phyloP scores from a whole-genome alignment of 495 filamentous ascomycete genomes.

The Penicillium angulare region DNA sequence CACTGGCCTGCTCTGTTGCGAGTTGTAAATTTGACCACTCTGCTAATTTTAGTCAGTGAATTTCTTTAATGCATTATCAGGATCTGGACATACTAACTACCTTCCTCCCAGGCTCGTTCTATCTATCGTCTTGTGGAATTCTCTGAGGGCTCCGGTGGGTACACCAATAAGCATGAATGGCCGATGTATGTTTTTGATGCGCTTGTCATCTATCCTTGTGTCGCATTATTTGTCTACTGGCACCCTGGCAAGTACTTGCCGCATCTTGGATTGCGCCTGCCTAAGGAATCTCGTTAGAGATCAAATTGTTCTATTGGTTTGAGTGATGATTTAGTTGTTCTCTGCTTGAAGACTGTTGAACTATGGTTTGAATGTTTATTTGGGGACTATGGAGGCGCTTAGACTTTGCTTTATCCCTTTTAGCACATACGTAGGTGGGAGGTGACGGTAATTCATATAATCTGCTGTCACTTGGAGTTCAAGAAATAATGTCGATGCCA shows the following conservation, averaged over 20 bases:
- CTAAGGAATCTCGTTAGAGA: conserved; percentile 1
- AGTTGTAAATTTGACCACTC: conserved; percentile 50
- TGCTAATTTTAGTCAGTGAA: conserved; percentile 53
- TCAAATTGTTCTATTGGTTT: background rate
- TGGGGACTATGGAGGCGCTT: no score
- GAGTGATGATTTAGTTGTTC: no score
- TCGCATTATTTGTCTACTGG: conserved; percentile 50
- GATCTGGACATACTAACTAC: no score
- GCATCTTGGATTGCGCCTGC: conserved; percentile 33
- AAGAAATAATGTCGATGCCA: no score
- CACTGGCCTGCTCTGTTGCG: conserved; percentile 53
- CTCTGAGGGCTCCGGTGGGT: conserved; percentile 50
- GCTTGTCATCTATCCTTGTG: conserved; percentile 50
- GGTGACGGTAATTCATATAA: no score
- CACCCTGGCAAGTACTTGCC: conserved; percentile 47
- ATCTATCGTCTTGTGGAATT: conserved; percentile 66
- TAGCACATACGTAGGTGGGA: no score
- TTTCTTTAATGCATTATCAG: no score
- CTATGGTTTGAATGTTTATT: no score
- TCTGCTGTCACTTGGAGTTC: no score
- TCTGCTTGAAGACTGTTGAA: no score
- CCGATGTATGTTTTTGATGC: conserved; percentile 63
- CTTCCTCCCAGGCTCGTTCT: conserved; percentile 54
- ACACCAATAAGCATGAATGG: conserved; percentile 54
- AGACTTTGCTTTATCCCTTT: no score